Evolutionary conservation across 768 basidiomycete species (phyloP), one percentile per base, ranked within the genome.

Genomic region (Myochromella boudieri): DNA sequence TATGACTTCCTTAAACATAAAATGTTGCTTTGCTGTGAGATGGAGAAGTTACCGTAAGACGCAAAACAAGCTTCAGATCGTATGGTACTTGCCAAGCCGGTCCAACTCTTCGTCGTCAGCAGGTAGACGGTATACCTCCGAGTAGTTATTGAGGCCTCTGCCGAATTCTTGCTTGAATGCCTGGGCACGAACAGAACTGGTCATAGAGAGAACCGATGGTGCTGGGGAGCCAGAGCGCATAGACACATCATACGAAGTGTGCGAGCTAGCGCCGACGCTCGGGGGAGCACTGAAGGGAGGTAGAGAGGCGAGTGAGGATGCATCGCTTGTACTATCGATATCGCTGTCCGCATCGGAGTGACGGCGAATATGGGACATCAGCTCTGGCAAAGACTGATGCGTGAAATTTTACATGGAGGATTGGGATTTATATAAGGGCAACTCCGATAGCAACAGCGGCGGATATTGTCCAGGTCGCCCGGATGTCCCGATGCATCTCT

Each of bases 81-180:
- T n/a, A 45, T 15, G 33, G 22, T 15, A 65, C 78, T 37, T 52
- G 87, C 87, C 76, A 28, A 88, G 75, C 48, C 87, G 77, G 25
- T 80, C 74, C 20, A 87, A 65, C 53, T 91, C 89, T 55, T 88
- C 85, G 6, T 85, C 83, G 52, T 91, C 89, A 21, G 87, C 89
- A 10, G 89, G 86, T 21, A 91, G 69, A 33, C 77, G 76, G 58
- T 91, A 91, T 1, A 91, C 75, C 36, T 90, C 85, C 1, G 88
- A 90, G 53, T 85, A 85, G 52, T 81, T 88, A 66, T 90, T 90
- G 34, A 91, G 61, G 25, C 71, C 76, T 32, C 88, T 73, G 0
- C 87, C 88, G 47, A 79, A 83, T 58, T 89, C 85, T 22, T 81
- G 74, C 44, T 73, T 76, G 65, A 81, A 82, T 1, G 80, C 75